Conservation (phyloP, 345 rosid genomes). For the Syzygium grande region DNA sequence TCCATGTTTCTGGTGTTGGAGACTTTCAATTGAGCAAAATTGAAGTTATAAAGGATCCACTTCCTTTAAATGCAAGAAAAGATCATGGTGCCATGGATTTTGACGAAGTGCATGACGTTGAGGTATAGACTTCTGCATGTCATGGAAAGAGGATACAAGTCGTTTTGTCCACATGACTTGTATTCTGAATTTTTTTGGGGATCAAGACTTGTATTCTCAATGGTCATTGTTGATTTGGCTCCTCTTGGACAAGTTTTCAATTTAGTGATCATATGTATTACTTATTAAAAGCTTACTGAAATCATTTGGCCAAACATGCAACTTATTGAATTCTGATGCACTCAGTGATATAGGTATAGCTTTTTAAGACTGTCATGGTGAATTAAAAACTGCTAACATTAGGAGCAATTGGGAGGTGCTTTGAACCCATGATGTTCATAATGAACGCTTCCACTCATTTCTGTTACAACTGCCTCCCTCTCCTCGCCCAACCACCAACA, state of each 20-base stretch:
- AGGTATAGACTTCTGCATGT: conserved; percentile 32
- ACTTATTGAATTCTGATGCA: neutral
- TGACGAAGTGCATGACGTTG: conserved; percentile 39
- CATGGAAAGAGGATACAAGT: neutral
- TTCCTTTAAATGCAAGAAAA: conserved; percentile 60
- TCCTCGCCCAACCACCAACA: neutral
- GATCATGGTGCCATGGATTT: conserved; percentile 59
- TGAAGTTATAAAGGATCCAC: conserved; percentile 73
- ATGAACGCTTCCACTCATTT: neutral
- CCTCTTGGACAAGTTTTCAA: neutral
- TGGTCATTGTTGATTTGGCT: neutral
- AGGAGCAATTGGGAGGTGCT: neutral
- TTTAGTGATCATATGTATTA: neutral
- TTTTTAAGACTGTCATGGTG: neutral
- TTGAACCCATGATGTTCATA: neutral
- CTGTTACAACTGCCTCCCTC: neutral
- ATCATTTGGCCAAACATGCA: neutral
- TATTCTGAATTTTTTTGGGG: neutral
- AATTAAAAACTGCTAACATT: neutral
- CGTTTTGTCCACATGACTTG: neutral
- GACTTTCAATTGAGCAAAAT: conserved; percentile 79
- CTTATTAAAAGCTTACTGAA: neutral
- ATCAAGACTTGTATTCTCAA: neutral
- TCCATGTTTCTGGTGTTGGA: conserved; percentile 83
- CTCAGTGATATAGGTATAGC: neutral